Evolutionary conservation across 2,329 filamentous ascomycete species (phyloP), one percentile per base, ranked within the genome.

Genomic region (Fusarium sulawesiense): DNA sequence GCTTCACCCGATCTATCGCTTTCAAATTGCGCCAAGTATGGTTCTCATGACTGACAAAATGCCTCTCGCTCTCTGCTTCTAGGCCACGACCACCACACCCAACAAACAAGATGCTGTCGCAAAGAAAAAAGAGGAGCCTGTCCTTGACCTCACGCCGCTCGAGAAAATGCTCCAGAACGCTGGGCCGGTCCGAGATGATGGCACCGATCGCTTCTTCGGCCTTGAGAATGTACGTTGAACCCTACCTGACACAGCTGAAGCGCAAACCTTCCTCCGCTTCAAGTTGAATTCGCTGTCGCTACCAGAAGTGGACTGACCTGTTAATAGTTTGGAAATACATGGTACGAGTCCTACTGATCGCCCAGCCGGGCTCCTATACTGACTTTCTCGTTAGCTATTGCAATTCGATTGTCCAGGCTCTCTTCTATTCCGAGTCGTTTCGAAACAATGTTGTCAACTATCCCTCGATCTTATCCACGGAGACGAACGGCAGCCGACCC

Each of bases 201-300:
- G 96, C 56, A 97, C 93, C 78, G 96, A 98, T 83, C 97, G 97
- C 83, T 99, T 97, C 84, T 98, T 97, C 82, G 96, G 96, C 18
- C 91, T 98, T 79, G 96, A 99, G 82, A 99, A 99, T 83, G 95
- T 98, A 86, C 82, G 93, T 85, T 54, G 70, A 66, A 58, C 32
- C 45, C 46, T 46, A 21, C 20, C 60, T 21, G 20, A 53, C 37
- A 47, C 23, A 59, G 40, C 53, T 47, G 60, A 21, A 41, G 20
- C 53, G 56, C 56, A 59, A 55, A 25, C 42, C 30, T 40, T 25
- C 30, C 23, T 49, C 14, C 46, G 27, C 27, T 53, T 51, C 41
- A 55, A 23, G 30, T 44, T 48, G 45, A 50, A 59, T 40, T 12
- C 37, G 23, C 25, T 57, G 29, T 55, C 41, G 40, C 46, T 41